Conservation (phyloP, 139 green algal species). For the Micromonas commoda region DNA sequence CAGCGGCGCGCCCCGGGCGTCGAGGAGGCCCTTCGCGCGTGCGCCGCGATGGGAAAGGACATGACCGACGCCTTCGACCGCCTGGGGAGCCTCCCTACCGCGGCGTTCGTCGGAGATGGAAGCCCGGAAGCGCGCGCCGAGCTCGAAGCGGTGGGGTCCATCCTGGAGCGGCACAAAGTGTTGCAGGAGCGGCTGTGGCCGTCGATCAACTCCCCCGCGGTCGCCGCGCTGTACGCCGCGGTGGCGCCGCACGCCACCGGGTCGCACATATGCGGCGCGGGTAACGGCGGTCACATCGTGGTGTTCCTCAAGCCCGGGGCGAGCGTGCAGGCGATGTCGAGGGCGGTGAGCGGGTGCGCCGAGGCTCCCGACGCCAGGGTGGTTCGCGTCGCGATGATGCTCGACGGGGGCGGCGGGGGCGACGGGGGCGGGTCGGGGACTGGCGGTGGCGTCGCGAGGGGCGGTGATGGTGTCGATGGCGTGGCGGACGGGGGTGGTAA, state of each 20-base stretch:
- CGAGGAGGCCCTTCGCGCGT: background rate
- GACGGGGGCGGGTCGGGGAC: no score
- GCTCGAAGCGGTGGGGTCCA: background rate
- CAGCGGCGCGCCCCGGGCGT: background rate
- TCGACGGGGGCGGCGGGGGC: background rate
- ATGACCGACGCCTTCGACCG: background rate
- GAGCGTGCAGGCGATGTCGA: background rate
- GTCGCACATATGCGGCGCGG: constrained; percentile 12
- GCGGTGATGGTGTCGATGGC: no score
- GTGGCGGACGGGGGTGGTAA: no score
- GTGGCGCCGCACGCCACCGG: background rate
- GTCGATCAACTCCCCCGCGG: background rate
- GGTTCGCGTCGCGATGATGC: background rate
- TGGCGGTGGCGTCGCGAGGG: no score
- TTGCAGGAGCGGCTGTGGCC: constrained; percentile 5
- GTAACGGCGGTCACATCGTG: constrained; percentile 5
- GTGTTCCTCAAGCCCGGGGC: background rate
- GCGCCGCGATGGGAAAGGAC: background rate
- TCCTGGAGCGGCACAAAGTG: background rate
- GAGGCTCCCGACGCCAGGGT: background rate
- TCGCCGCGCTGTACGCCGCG: background rate
- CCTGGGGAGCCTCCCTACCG: background rate
- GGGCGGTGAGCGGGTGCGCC: background rate
- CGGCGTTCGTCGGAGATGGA: background rate
- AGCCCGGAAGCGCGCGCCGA: background rate